A percentile compares a stretch with the other conserved stretches of the same genome.
Evolutionary conservation across 306 rosid species (phyloP).

Genomic region (Fragaria nilgerrensis): DNA sequence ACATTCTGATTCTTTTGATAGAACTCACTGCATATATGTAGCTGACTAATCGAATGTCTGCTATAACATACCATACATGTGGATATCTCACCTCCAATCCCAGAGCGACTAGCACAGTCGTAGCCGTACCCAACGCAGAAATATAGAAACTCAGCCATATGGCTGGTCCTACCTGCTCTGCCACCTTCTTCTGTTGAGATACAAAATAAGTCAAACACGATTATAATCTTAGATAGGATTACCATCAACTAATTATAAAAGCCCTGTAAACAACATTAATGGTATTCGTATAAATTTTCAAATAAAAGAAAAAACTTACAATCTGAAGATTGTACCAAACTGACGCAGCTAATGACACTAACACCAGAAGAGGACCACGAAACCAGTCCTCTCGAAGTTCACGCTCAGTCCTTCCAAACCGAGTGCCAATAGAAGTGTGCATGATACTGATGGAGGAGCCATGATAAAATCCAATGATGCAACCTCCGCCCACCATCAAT

Average conservation of each 20-base stretch:
- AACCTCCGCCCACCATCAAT: background rate
- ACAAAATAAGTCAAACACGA: background rate
- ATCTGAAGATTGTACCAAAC: background rate
- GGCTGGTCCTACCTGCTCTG: background rate
- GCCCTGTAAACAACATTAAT: background rate
- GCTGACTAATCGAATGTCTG: background rate
- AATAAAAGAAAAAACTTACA: background rate
- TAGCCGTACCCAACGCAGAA: background rate
- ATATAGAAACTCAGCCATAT: background rate
- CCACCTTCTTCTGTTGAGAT: background rate
- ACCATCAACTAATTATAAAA: no score
- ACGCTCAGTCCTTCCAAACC: background rate
- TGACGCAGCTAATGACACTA: background rate
- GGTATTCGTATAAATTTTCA: background rate
- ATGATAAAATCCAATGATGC: background rate
- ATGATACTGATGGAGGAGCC: background rate
- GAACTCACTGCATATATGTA: background rate
- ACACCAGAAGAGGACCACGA: background rate
- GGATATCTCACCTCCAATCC: background rate
- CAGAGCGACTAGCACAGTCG: background rate
- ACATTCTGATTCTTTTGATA: no score
- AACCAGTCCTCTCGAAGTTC: background rate
- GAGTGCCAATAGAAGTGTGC: background rate
- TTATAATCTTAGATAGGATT: background rate
- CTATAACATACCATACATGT: background rate